phyloP scores from a whole-genome alignment of 164 flowering plant genomes.

The Echeveria elegans region DNA sequence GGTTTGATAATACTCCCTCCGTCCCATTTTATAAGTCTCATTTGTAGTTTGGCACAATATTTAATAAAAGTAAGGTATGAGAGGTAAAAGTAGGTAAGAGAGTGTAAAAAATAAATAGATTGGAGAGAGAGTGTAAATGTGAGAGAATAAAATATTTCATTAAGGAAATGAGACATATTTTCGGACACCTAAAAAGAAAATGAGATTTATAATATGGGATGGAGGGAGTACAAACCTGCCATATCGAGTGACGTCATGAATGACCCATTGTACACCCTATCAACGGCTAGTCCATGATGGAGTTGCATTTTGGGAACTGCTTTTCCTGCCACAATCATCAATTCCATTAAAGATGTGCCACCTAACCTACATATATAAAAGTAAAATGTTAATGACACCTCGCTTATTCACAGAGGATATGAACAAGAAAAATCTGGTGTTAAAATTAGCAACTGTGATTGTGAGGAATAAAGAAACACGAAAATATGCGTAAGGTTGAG shows the following conservation, averaged over 20 bases:
- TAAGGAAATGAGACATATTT: too few relatives aligned
- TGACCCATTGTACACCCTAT: conserved; percentile 89
- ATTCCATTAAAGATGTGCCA: conserved; percentile 80
- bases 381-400: background rate
- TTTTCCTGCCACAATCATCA: conserved; percentile 89
- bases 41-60: too few relatives aligned
- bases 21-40: too few relatives aligned
- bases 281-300: conserved; percentile 94
- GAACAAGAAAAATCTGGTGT: background rate
- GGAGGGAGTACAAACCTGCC: conserved; percentile 90
- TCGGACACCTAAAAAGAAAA: too few relatives aligned
- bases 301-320: conserved; percentile 78
- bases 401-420: background rate
- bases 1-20: conserved; percentile 2
- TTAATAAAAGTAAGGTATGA: too few relatives aligned
- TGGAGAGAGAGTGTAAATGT: too few relatives aligned
- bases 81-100: too few relatives aligned
- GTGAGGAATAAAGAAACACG: background rate
- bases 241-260: conserved; percentile 97
- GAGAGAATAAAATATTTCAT: too few relatives aligned
- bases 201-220: too few relatives aligned
- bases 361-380: conserved; percentile 54
- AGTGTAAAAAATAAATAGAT: too few relatives aligned
- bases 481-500: too few relatives aligned
- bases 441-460: background rate